These are phyloP conservation scores for Penicillium sp. DNA, from an alignment of 2,329 filamentous ascomycete species.

Conservation along the genomic window DNA sequence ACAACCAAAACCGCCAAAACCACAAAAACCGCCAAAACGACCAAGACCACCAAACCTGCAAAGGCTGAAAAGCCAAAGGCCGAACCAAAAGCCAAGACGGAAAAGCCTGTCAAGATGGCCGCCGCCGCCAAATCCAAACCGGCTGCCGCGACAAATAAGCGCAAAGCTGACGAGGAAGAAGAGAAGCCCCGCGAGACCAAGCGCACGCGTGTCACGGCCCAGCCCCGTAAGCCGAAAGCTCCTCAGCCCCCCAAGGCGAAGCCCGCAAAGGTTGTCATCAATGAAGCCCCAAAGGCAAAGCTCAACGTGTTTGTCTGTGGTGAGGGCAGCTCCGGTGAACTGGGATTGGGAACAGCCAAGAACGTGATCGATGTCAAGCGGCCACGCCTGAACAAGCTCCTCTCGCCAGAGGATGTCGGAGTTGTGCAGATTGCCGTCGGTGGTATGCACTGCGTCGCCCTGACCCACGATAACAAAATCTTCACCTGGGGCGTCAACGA, in stretches of 20 bases:
- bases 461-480: conserved; percentile 80
- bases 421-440: conserved; percentile 77
- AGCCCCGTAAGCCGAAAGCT: conserved; percentile 31
- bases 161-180: conserved; percentile 35
- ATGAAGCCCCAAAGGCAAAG: conserved; percentile 56
- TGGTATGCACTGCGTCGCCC: conserved; percentile 77
- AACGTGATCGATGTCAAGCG: conserved; percentile 72
- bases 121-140: conserved; percentile 11
- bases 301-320: conserved; percentile 81
- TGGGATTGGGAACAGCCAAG: conserved; percentile 71
- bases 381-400: conserved; percentile 67
- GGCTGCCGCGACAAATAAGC: conserved; percentile 30
- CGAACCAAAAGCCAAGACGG: conserved; percentile 12
- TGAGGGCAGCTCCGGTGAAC: conserved; percentile 77
- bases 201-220: conserved; percentile 32
- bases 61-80: conserved; percentile 5
- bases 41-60: not conserved
- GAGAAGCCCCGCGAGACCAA: conserved; percentile 34
- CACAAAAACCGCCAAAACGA: not conserved
- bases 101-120: conserved; percentile 20
- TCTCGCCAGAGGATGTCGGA: conserved; percentile 59
- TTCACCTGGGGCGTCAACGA: conserved; percentile 89
- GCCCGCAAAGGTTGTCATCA: conserved; percentile 55
- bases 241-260: conserved; percentile 28
- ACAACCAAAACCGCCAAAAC: not conserved